These are phyloP conservation scores for Desmodesmus armatus DNA, from an alignment of 139 green algal species.

Conservation along the genomic window DNA sequence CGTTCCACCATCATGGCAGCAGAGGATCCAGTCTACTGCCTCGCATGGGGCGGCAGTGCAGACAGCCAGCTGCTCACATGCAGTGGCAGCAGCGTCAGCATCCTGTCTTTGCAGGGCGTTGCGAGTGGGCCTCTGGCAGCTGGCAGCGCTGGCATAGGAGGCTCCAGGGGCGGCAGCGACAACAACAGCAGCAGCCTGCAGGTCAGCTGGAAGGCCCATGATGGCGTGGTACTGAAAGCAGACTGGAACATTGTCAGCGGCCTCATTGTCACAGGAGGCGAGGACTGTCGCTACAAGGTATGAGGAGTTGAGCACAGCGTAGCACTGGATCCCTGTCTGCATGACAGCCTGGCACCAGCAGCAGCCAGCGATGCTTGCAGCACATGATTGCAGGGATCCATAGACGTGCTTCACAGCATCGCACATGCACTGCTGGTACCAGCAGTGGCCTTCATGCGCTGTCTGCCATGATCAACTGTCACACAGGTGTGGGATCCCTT, in stretches of 20 bases:
- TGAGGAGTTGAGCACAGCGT: not conserved
- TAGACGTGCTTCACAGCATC: too few species aligned
- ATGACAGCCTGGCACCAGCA: not conserved
- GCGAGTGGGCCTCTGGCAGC: too few species aligned
- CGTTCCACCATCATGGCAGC: constrained; percentile 71
- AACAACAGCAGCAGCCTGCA: not conserved
- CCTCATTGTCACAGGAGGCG: constrained; percentile 79
- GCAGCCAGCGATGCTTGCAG: too few species aligned
- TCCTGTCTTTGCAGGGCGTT: constrained; percentile 40
- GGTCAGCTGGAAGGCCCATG: constrained; percentile 63
- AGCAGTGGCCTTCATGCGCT: too few species aligned
- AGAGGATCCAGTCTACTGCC: constrained; percentile 70
- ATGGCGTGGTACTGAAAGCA: constrained; percentile 63
- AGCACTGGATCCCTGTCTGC: not conserved
- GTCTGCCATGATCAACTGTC: not conserved
- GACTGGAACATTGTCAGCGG: constrained; percentile 81
- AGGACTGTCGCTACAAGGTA: constrained; percentile 89
- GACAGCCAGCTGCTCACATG: constrained; percentile 72
- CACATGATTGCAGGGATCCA: too few species aligned
- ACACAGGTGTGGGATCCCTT: constrained; percentile 84
- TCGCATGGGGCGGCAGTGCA: constrained; percentile 76
- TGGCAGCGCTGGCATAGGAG: too few species aligned
- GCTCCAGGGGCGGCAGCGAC: not conserved
- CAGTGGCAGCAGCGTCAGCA: constrained; percentile 66
- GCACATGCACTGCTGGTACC: not conserved